Evolutionary conservation across 1,284 basidiomycete genomes (phyloP).

Genomic region (Cryptococcus sp.): DNA sequence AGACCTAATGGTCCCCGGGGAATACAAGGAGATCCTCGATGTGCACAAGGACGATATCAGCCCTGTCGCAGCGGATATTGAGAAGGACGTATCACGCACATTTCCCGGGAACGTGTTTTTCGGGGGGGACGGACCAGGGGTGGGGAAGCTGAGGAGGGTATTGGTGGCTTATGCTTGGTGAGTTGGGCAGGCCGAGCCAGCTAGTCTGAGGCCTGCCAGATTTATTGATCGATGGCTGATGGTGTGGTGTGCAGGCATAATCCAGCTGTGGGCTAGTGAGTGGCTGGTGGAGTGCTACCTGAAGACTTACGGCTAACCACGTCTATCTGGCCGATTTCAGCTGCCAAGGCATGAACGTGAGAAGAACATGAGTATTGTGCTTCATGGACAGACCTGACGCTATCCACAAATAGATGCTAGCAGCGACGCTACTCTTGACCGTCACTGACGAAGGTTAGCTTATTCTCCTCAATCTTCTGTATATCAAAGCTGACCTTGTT

Average conservation of each 20-base stretch:
- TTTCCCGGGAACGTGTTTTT: conserved; percentile 98
- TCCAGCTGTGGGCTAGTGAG: conserved; percentile 69
- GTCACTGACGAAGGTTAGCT: conserved; percentile 60
- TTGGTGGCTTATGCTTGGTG: conserved; percentile 87
- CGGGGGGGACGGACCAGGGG: conserved; percentile 71
- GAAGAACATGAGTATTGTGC: neutral
- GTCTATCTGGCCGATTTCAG: neutral
- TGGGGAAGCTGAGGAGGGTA: conserved; percentile 83
- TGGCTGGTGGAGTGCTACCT: neutral
- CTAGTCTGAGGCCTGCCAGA: neutral
- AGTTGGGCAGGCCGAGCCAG: conserved; percentile 32
- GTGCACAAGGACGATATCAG: conserved; percentile 57
- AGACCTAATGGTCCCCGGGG: conserved; percentile 86
- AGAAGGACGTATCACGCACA: conserved; percentile 84
- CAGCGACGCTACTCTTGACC: conserved; percentile 83
- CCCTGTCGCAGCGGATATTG: conserved; percentile 73
- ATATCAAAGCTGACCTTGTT: conserved; percentile 69
- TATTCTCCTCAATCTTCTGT: conserved; percentile 79
- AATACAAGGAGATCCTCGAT: conserved; percentile 78
- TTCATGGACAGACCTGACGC: conserved; percentile 56
- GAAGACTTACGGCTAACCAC: neutral
- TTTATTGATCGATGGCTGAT: neutral
- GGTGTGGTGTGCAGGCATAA: conserved; percentile 60
- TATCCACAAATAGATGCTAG: conserved; percentile 53
- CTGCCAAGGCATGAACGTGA: conserved; percentile 38